Base-by-base conservation (phyloP, 768 basidiomycete genomes). In the Suillus brevipes region DNA sequence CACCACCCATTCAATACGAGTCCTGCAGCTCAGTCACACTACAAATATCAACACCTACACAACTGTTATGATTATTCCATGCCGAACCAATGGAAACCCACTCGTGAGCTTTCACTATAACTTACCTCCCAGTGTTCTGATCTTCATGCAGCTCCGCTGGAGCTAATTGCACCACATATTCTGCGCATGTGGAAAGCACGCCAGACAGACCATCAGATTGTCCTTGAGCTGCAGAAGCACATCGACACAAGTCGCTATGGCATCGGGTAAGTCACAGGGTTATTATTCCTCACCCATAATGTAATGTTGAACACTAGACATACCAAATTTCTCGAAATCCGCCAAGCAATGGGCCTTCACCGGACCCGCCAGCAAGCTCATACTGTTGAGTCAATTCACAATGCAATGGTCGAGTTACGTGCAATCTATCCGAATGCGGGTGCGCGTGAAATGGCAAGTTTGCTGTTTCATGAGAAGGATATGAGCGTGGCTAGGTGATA, bases 401-500 rank as follows among this genome's bases (percentile, higher is more conserved):
- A 66, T 9, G 63, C 66, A 0, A 68, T 78, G 50, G 1, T 43
- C 6, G 68, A 67, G 14, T 50, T 77, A 3, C 65, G 71, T 1
- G 53, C 58, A 18, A 69, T 63, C 12, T 77, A 69, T 62, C 77
- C 74, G 4, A 67, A 67, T 16, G 72, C 69, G 6, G 77, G 78
- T 8, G 68, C 68, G 4, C 64, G 70, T 16, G 73, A 75, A 18
- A 73, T 78, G 62, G 60, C 57, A 2, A 58, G 45, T 16, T 56
- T 71, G 0, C 49, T 78, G 4, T 71, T 71, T 49, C 71, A 72
- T 40, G 71, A 77, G 38, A 43, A 70, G 1, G 61, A 68, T 8
- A 73, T 77, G 68, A 61, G 49, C 18, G 73, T 78, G 37, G 25
- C 73, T 2, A 37, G 67, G 76, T 77, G 57, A 53, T 64, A 63